These are phyloP conservation scores for Barnettozyma hawaiiensis DNA, from an alignment of 1,139 yeast genomes.

Conservation along the genomic window DNA sequence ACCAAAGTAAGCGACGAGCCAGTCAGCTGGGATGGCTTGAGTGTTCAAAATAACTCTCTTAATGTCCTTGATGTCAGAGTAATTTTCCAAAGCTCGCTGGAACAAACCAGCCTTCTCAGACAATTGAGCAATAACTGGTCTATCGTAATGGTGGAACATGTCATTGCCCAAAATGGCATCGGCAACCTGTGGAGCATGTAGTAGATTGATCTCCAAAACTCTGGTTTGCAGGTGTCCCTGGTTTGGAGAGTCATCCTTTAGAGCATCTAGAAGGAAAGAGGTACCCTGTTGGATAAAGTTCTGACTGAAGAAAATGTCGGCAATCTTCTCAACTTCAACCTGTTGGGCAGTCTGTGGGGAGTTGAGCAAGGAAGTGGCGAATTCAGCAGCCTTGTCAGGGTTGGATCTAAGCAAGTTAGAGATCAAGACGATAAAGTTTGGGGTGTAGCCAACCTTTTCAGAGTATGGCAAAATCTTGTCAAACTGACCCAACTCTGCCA, in stretches of 20 bases:
- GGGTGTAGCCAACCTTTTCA: constrained; percentile 80
- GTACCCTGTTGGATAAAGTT: constrained; percentile 97
- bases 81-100: constrained; percentile 94
- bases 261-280: constrained; percentile 93
- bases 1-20: constrained; percentile 92
- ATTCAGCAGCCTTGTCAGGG: constrained; percentile 98
- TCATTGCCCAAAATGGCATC: constrained; percentile 96
- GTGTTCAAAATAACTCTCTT: constrained; percentile 93
- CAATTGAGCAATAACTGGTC: constrained; percentile 84
- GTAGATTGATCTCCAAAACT: constrained; percentile 83
- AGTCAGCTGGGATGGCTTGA: constrained; percentile 78
- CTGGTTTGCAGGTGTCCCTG: constrained; percentile 96
- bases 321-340: constrained; percentile 77
- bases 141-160: constrained; percentile 94
- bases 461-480: constrained; percentile 95
- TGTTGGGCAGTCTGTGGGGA: constrained; percentile 54
- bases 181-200: constrained; percentile 98
- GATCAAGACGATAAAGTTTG: constrained; percentile 85
- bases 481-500: constrained; percentile 95
- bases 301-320: constrained; percentile 92
- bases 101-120: constrained; percentile 92
- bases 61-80: constrained; percentile 90
- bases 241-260: constrained; percentile 89
- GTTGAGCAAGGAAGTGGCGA: constrained; percentile 80
- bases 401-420: constrained; percentile 87